Base-by-base conservation (phyloP, 75 land plant genomes). In the Sequoia sempervirens region DNA sequence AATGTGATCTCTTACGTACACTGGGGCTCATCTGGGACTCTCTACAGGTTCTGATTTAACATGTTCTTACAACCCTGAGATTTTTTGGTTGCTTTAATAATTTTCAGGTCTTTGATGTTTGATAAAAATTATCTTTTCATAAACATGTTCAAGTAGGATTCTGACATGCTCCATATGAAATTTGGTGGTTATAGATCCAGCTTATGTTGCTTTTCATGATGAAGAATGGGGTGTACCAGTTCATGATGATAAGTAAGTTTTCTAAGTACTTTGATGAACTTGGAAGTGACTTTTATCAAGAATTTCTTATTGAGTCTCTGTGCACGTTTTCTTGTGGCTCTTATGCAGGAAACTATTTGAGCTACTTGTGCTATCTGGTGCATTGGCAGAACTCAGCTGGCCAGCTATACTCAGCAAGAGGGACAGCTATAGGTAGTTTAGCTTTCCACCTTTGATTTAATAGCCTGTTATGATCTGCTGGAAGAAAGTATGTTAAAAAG, bases 221-320 rank as follows among this genome's bases (percentile, higher is more conserved):
- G 93, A 91, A 88, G 97, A 95, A 83, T 95, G 97, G 97, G 97
- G 97, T 68, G 92, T 91, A 70, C 94, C 96, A 43, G 94, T 92
- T 15, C 96, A 94, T 83, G 96, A 96, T 86, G 96, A 96, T 83
- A 96, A 88, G 98, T 96, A 45, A 78, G 80, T 43, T 78, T 78
- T 14, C n/a, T 45, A 78, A 41, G 38, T 45, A 45, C 12, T 43
- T 78, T 78, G 50, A 23, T 45, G 32, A 69, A 26, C 32, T 41
- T 78, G 28, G 23, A 26, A 78, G 17, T 47, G 6, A 37, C 14
- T 78, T 43, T 26, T 78, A 23, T 78, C 11, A 32, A 69, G 73
- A 10, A 30, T 1, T 69, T 69, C 73, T 20, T 30, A 32, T 11
- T 69, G 32, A 69, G 30, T 30, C 36, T 32, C 32, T 69, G 15